phyloP scores from a whole-genome alignment of 805 yeast genomes.

The Millerozyma miso region DNA sequence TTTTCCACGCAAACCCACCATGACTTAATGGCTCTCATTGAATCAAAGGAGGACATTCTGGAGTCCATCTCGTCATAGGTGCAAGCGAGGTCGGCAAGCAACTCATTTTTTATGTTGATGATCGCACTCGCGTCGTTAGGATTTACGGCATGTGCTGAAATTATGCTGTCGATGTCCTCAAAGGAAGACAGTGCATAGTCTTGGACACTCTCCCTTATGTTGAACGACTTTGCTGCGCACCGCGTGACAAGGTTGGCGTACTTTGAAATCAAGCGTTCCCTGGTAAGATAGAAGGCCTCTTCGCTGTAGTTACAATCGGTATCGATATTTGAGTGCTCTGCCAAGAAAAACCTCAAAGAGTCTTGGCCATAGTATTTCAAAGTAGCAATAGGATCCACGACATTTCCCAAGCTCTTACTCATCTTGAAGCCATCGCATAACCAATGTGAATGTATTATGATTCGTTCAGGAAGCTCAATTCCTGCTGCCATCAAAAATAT shows the following conservation, averaged over 20 bases:
- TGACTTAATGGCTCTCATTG: constrained; percentile 49
- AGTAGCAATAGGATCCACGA: constrained; percentile 81
- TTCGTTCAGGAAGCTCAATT: constrained; percentile 61
- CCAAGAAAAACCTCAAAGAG: constrained; percentile 67
- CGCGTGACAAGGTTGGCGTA: constrained; percentile 77
- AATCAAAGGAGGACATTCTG: constrained; percentile 45
- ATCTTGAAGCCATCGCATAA: constrained; percentile 82
- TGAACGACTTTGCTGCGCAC: constrained; percentile 67
- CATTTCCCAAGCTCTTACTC: constrained; percentile 92
- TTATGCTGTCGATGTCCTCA: constrained; percentile 19
- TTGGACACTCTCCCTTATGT: constrained; percentile 43
- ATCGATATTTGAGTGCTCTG: constrained; percentile 70
- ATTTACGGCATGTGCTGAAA: constrained; percentile 6
- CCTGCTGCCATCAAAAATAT: constrained; percentile 82
- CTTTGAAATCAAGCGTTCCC: constrained; percentile 73
- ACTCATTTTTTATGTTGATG: constrained; percentile 11
- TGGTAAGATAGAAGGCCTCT: constrained; percentile 43
- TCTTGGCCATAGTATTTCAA: constrained; percentile 65
- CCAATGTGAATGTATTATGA: constrained; percentile 95
- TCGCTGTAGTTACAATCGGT: constrained; percentile 79
- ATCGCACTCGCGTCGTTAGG: constrained; percentile 9
- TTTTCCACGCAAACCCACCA: constrained; percentile 57
- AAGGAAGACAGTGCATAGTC: constrained; percentile 17
- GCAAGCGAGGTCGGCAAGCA: constrained; percentile 29
- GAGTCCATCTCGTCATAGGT: constrained; percentile 38